Evolutionary conservation across 2,329 filamentous ascomycete genomes (phyloP).

Genomic region (Penicillium griseofulvum): DNA sequence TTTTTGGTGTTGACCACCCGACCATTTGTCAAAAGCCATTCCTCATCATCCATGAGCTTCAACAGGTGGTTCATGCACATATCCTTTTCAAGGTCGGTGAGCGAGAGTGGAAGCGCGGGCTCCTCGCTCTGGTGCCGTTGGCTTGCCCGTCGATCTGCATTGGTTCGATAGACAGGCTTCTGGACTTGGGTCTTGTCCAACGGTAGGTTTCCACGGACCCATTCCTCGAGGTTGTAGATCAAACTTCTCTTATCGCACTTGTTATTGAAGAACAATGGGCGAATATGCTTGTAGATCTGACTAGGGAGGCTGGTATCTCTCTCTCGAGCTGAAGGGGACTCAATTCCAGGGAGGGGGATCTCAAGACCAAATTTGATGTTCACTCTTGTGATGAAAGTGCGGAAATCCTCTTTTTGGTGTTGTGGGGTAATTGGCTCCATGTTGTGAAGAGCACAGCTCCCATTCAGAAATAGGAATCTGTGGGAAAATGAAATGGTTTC

Average conservation of each 20-base stretch:
- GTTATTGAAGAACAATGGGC: constrained; percentile 31
- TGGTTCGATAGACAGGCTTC: background rate
- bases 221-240: constrained; percentile 34
- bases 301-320: constrained; percentile 19
- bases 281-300: constrained; percentile 29
- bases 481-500: too few species aligned
- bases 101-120: background rate
- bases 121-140: constrained; percentile 3
- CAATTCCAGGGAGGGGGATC: constrained; percentile 27
- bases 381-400: constrained; percentile 30
- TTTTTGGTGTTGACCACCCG: constrained; percentile 4
- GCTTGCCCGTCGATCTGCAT: background rate
- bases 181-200: background rate
- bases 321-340: constrained; percentile 16
- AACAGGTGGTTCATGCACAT: constrained; percentile 29
- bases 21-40: constrained; percentile 27
- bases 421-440: constrained; percentile 22
- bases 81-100: constrained; percentile 23
- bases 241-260: constrained; percentile 22
- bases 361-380: constrained; percentile 37
- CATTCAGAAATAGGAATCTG: background rate
- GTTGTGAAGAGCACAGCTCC: background rate
- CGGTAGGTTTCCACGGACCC: constrained; percentile 13
- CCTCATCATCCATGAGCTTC: constrained; percentile 32
- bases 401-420: constrained; percentile 23